Evolutionary conservation across 805 yeast genomes (phyloP), one percentile per base, ranked within the genome.

Genomic region (Barnettozyma sucrosica): DNA sequence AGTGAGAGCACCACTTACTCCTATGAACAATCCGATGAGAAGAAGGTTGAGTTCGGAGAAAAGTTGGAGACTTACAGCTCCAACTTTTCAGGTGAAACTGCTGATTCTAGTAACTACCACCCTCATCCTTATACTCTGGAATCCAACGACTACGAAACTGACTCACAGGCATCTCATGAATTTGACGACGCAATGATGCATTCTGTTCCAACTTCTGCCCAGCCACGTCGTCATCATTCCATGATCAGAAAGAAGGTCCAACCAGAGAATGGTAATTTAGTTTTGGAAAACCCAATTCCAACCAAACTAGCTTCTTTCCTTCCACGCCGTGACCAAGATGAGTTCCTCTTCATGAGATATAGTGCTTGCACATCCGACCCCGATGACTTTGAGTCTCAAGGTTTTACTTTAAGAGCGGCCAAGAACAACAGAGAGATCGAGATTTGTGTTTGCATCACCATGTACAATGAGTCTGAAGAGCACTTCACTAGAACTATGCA

Each of bases 331-430:
- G 95, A 88, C 54, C 83, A 84, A 53, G 96, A 93, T 47, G 99
- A 93, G 66, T 93, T 89, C 64, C 83, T 93, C 14, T 88, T 88
- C 67, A 90, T 93, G 97, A 82, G 97, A 55, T 93, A 93, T 66
- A 88, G 98, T 0, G 99, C 99, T 0, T 90, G 96, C 61, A 93
- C 99, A 1, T 76, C 95, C 1, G 90, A 85, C 48, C 96, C 99
- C 2, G 93, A 90, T 66, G 84, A 85, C 32, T 93, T 87, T 62
- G 78, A 79, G 16, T 73, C 70, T 4, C 79, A 78, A 42, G 98
- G 98, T 0, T 93, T 90, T 66, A 82, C 90, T 2, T 69, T 93
- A 44, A 77, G 99, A 57, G 85, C 95, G 8, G 84, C 88, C 7
- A 92, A 88, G 53, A 77, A 81, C 62, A 88, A 86, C 55, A 80